Evolutionary conservation across 2,329 filamentous ascomycete species (phyloP), one percentile per base, ranked within the genome.

Genomic region (Talaromyces sp.): DNA sequence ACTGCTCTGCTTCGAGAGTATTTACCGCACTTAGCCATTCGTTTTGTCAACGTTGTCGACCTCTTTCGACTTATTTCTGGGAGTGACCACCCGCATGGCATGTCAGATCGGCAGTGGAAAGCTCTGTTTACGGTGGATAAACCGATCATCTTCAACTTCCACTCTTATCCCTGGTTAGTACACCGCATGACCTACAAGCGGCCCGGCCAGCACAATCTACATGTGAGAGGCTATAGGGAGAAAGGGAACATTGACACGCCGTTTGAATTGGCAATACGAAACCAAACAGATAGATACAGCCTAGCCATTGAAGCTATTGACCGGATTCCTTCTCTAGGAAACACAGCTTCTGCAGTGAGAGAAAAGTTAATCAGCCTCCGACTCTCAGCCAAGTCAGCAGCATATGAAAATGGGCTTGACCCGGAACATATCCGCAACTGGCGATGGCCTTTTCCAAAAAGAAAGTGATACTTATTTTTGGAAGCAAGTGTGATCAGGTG

Each of bases 191-290:
- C 88, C 0, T 92, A 91, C 77, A 88, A 89, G 77, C 85, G 89
- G 0, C 86, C 86, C 1, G 89, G 88, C 5, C 84, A 82, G 71
- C 71, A 80, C 52, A 86, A 89, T 73, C 74, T 92, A 64, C 86
- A 90, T 67, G 89, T 93, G n/a, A 81, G 86, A 32, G 89, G 89
- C 1, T 93, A 92, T 79, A 86, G 84, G 69, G 89, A 93, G 79
- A 92, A 93, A 82, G 89, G 89, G 53, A 93, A 92, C 72, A 92
- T 92, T 66, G 88, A 93, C 71, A 92, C 89, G 0, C 89, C 89
- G 1, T 84, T 92, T 21, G 89, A 91, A 75, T 78, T 93, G 64
- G 89, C 89, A 29, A 90, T 92, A 70, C 82, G 89, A 62, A 93
- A 93, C 75, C 82, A 87, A 68, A 89, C 89, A 0, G 89, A 93